A percentile compares a stretch with the other conserved stretches of the same genome.
phyloP scores from a whole-genome alignment of 352 stramenopile species.

The Phytophthora rubi region DNA sequence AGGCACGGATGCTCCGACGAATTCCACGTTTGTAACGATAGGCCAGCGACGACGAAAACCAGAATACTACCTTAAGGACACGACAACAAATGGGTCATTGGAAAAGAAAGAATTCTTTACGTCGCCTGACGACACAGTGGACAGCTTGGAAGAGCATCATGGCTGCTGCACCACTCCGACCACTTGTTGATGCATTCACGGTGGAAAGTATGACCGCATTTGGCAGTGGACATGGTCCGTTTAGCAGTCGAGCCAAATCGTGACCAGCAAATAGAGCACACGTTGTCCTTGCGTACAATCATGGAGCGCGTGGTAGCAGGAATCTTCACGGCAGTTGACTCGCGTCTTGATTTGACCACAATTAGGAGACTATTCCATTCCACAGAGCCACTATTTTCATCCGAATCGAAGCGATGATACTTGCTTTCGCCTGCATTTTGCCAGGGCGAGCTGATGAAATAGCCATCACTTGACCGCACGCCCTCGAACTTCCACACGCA shows the following conservation, averaged over 20 bases:
- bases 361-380: constrained; percentile 29
- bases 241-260: neutral
- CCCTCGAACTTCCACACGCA: constrained; percentile 42
- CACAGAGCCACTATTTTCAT: constrained; percentile 15
- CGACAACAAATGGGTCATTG: too few relatives aligned
- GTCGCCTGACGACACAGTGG: too few relatives aligned
- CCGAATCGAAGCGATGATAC: constrained; percentile 29
- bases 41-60: too few relatives aligned
- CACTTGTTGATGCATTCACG: too few relatives aligned
- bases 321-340: neutral
- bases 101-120: too few relatives aligned
- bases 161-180: too few relatives aligned
- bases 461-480: constrained; percentile 4
- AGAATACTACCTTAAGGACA: too few relatives aligned
- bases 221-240: too few relatives aligned
- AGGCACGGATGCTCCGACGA: too few relatives aligned
- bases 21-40: too few relatives aligned
- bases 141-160: too few relatives aligned
- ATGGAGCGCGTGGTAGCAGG: neutral
- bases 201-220: too few relatives aligned
- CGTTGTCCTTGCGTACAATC: neutral
- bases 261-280: constrained; percentile 8
- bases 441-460: constrained; percentile 30
- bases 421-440: constrained; percentile 7
- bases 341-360: neutral